phyloP scores from a whole-genome alignment of 78 protist species.

The Creolimax fragrantissima region DNA sequence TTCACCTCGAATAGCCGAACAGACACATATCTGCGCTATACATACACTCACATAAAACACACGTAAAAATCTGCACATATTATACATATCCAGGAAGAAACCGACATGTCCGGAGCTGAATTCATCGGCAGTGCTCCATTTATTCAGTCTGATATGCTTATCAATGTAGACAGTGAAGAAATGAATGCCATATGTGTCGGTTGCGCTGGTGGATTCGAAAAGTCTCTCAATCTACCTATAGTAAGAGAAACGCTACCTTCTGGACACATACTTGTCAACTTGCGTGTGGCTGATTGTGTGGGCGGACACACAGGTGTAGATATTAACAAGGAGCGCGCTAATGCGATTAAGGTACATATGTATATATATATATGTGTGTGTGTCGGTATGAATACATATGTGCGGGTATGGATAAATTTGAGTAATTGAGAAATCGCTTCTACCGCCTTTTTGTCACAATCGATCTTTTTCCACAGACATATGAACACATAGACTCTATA shows the following conservation, averaged over 20 bases:
- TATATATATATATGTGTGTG: background rate
- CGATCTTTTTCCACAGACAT: too few relatives aligned
- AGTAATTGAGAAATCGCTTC: too few relatives aligned
- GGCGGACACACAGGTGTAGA: slow-evolving; percentile 52
- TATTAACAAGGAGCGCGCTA: slow-evolving; percentile 22
- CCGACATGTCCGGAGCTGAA: slow-evolving; percentile 34
- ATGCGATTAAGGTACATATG: slow-evolving; percentile 29
- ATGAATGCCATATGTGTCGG: slow-evolving; percentile 21
- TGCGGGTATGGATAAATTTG: background rate
- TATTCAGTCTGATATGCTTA: background rate
- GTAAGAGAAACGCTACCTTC: background rate
- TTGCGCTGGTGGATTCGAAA: slow-evolving; percentile 30
- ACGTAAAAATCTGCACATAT: too few relatives aligned
- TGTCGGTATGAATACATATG: background rate
- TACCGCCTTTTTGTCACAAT: too few relatives aligned
- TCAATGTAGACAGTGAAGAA: slow-evolving; percentile 47
- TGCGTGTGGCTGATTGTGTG: slow-evolving; percentile 2
- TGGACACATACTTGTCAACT: background rate
- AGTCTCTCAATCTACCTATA: background rate
- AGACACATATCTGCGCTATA: too few relatives aligned
- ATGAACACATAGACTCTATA: too few relatives aligned
- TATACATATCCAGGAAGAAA: slow-evolving; percentile 30
- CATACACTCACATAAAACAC: too few relatives aligned
- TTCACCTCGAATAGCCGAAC: too few relatives aligned
- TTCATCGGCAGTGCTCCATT: background rate